Evolutionary conservation across 2,329 filamentous ascomycete genomes (phyloP).

Genomic region (Pezicula radicicola): DNA sequence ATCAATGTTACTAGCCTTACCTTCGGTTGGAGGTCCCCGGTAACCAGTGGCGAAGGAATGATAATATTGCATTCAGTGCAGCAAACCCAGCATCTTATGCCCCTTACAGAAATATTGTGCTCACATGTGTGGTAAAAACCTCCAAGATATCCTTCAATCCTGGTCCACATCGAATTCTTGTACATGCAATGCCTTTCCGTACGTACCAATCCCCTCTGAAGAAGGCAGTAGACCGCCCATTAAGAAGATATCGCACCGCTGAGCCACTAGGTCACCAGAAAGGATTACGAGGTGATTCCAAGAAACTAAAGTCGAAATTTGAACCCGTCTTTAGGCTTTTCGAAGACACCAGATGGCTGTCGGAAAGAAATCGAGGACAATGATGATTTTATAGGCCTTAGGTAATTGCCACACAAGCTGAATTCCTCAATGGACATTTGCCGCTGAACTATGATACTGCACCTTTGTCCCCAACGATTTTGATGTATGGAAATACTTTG

Average conservation of each 20-base stretch:
- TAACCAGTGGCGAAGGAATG: too few species aligned
- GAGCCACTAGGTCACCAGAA: slow-evolving; percentile 36
- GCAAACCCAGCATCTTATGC: too few species aligned
- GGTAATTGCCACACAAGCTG: slow-evolving; percentile 86
- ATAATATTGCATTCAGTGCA: too few species aligned
- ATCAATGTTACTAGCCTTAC: too few species aligned
- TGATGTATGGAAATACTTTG: slow-evolving; percentile 72
- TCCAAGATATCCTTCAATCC: slow-evolving; percentile 67
- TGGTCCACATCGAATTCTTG: slow-evolving; percentile 70
- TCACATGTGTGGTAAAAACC: slow-evolving; percentile 90
- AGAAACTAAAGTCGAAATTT: background rate
- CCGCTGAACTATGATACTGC: slow-evolving; percentile 79
- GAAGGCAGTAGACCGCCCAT: slow-evolving; percentile 89
- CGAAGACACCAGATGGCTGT: slow-evolving; percentile 24
- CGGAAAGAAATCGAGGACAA: slow-evolving; percentile 18
- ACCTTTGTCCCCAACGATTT: slow-evolving; percentile 79
- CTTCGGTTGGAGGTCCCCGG: too few species aligned
- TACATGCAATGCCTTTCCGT: slow-evolving; percentile 88
- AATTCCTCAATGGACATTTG: slow-evolving; percentile 94
- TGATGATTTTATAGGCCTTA: slow-evolving; percentile 8
- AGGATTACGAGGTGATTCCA: background rate
- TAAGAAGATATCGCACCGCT: slow-evolving; percentile 86
- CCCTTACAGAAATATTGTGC: slow-evolving; percentile 20
- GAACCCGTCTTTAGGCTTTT: slow-evolving; percentile 17
- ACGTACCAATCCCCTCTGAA: slow-evolving; percentile 96